Base-by-base conservation (phyloP, 345 rosid species). In the Rhizophora apiculata region DNA sequence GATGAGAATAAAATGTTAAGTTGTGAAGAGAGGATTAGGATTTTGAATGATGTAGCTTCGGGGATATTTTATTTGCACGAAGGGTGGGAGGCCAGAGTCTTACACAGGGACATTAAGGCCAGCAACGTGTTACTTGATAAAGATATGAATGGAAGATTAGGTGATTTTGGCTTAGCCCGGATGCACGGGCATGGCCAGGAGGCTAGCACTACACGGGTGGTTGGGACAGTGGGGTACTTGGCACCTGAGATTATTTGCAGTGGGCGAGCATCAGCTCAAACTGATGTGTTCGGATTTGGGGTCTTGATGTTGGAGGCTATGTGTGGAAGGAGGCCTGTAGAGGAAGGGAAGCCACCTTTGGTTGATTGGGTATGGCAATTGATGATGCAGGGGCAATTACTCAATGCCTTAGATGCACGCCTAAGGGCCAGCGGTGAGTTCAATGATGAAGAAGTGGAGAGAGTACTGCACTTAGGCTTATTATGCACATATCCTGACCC, bases 61-160 rank as follows among this genome's bases (percentile, higher is more conserved):
- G 98, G 90, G 1, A 53, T 93, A 6, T 68, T 87, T 49, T 89
- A 84, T 65, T 75, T 92, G 24, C 97, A 84, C 19, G 88, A 93
- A 53, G 97, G 92, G 64, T 89, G 96, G 97, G 92, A 87, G 46
- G 72, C 82, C 60, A 86, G 78, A 69, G 96, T 93, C 22, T 74
- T 93, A 2, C 97, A 85, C 21, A 82, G 98, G 46, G 92, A 93
- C 72, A 86, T 90, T 55, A 87, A 93, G 78, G 89, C 98, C 11
- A 85, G 97, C 73, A 90, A 93, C 51, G 91, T 93, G 60, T 80
- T 93, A 4, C 90, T 87, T 13, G 96, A 89, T 64, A 71, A 78
- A 68, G 91, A 93, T 5, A 85, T 89, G 96, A 78, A 80, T 29
- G 96, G 89, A 0, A 82, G 88, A 74, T 66, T 86, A 9, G 94